Percentiles rank a stretch among this genome's conserved stretches.
Conservation (phyloP, 179 eudicot species). For the Patellifolia procumbens region DNA sequence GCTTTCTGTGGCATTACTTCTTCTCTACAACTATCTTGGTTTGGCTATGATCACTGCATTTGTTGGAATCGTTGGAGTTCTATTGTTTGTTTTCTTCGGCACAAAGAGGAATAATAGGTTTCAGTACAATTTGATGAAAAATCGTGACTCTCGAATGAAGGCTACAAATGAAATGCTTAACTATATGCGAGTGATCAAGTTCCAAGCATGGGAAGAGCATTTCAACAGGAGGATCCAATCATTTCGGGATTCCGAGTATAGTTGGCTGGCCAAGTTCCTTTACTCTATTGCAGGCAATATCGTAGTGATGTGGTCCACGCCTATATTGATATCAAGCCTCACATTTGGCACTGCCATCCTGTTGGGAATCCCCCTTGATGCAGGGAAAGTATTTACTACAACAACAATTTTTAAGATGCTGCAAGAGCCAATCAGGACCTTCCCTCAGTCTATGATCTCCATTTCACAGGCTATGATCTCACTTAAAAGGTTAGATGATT, state of each 20-base stretch:
- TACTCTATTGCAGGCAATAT: slow-evolving; percentile 62
- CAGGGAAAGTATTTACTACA: slow-evolving; percentile 81
- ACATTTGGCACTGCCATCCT: slow-evolving; percentile 75
- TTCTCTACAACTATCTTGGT: slow-evolving; percentile 61
- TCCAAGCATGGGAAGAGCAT: slow-evolving; percentile 98
- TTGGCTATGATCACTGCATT: slow-evolving; percentile 52
- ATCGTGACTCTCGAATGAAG: slow-evolving; percentile 82
- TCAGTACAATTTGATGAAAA: slow-evolving; percentile 63
- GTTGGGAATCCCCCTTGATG: slow-evolving; percentile 63
- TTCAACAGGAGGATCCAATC: slow-evolving; percentile 62
- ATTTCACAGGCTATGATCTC: slow-evolving; percentile 92
- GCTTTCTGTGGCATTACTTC: slow-evolving; percentile 55
- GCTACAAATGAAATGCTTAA: slow-evolving; percentile 96
- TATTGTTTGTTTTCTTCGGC: slow-evolving; percentile 57
- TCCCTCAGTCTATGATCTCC: slow-evolving; percentile 93
- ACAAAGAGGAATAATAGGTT: slow-evolving; percentile 64
- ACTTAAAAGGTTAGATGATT: slow-evolving; percentile 67
- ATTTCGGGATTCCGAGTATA: slow-evolving; percentile 66
- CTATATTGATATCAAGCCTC: slow-evolving; percentile 56
- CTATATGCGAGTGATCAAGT: slow-evolving; percentile 95
- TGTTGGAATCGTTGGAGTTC: slow-evolving; percentile 46
- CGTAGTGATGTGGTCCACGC: slow-evolving; percentile 81
- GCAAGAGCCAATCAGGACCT: slow-evolving; percentile 87
- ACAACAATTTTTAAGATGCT: slow-evolving; percentile 71
- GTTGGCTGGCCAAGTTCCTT: slow-evolving; percentile 75